Evolutionary conservation across 1,139 yeast genomes (phyloP), one percentile per base, ranked within the genome.

Genomic region (Suhomyces maxii): DNA sequence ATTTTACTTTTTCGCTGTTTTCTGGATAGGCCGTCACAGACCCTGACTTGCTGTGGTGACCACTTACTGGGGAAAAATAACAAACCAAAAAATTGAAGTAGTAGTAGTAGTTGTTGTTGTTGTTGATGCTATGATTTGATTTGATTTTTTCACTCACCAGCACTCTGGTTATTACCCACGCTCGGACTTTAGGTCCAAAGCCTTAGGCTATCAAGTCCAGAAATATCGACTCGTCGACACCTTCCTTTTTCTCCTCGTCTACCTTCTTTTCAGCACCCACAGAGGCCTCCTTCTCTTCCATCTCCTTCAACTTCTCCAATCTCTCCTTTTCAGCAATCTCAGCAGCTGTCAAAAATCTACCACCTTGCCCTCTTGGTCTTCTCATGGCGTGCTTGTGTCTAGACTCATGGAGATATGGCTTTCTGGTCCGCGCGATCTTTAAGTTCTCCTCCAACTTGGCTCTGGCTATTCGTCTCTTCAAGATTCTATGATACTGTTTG

Each of bases 301-400:
- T 49, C 50, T 74, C 74, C 55, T 71, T 69, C 57, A 74, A 67
- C 53, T 76, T 75, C 46, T 83, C 84, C 50, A 76, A 67, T 46
- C 83, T 68, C 43, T 86, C 95, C 60, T 82, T 78, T 67, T 90
- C 95, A 26, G 95, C 97, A 50, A 93, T 91, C 63, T 95, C 99
- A 5, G 96, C 96, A 6, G 98, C 97, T 1, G 99, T 93, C 53
- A 95, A 71, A 59, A 95, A 95, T 51, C 99, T 75, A 3, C 99
- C 99, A 30, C 99, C 99, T 68, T 93, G 98, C 28, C 99, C 99
- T 59, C 99, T 81, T 12, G 99, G 99, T 65, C 99, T 81, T 63
- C 99, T 80, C 99, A 95, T 93, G 18, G 99, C 99, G 66, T 95
- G 99, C 65, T 93, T 93, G 67, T 95, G 99, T 58, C 99, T 80